Evolutionary conservation across 176 grass and related monocot genomes (phyloP).

Genomic region (Microstegium vimineum): DNA sequence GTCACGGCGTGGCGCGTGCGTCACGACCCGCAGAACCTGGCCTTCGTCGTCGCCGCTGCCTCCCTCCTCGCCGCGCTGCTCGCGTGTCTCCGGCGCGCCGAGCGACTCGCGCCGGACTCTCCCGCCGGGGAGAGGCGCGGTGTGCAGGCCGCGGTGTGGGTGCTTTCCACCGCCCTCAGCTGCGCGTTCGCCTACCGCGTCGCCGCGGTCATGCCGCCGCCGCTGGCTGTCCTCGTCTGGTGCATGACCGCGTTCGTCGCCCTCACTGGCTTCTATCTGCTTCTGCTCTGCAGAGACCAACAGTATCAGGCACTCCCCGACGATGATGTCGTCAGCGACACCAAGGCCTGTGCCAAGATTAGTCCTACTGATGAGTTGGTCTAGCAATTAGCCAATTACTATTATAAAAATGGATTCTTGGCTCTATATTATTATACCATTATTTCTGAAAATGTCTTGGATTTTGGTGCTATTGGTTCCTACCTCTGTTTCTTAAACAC

Average conservation of each 20-base stretch:
- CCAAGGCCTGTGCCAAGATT: not conserved
- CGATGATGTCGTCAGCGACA: not conserved
- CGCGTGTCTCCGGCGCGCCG: not conserved
- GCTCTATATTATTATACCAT: too few relatives aligned
- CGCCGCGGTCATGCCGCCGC: not conserved
- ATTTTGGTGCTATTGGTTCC: too few relatives aligned
- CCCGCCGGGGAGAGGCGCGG: not conserved
- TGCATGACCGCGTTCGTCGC: not conserved
- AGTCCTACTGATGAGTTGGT: not conserved
- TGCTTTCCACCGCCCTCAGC: constrained; percentile 1
- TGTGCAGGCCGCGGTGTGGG: not conserved
- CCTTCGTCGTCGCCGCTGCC: not conserved
- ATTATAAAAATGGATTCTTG: too few relatives aligned
- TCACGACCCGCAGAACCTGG: not conserved
- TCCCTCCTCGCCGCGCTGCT: not conserved
- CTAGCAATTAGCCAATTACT: not conserved
- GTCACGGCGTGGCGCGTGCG: not conserved
- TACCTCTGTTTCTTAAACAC: too few relatives aligned
- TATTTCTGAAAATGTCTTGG: too few relatives aligned
- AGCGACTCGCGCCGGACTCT: not conserved
- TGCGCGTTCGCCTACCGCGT: not conserved
- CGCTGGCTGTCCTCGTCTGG: not conserved
- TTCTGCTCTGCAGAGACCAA: not conserved
- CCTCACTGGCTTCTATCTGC: not conserved
- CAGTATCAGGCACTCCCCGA: not conserved